A percentile compares a stretch with the other conserved stretches of the same genome.
These are phyloP conservation scores for Calonectria pauciramosa DNA, from an alignment of 2,329 filamentous ascomycete species.

Conservation along the genomic window DNA sequence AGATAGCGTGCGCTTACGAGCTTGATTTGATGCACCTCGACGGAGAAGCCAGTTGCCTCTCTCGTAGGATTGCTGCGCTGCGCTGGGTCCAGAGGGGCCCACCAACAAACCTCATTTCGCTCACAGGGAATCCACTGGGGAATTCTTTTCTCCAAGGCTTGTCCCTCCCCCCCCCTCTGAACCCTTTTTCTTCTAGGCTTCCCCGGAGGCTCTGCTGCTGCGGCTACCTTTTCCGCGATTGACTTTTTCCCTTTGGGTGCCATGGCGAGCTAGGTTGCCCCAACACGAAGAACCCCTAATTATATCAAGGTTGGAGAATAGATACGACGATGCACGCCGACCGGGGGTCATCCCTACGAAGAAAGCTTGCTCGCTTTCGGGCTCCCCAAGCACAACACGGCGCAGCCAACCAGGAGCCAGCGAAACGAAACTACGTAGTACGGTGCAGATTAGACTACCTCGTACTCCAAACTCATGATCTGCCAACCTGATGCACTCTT, in stretches of 20 bases:
- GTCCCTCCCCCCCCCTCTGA: neutral
- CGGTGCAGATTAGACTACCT: constrained; percentile 6
- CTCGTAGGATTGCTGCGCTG: neutral
- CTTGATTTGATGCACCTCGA: constrained; percentile 9
- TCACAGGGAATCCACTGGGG: neutral
- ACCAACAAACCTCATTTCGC: constrained; percentile 6
- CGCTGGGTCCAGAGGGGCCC: neutral
- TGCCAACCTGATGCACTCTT: neutral
- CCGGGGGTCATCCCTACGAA: constrained; percentile 1
- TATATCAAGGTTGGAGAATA: neutral
- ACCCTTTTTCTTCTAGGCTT: neutral
- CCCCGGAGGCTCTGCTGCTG: constrained; percentile 28
- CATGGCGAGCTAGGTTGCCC: neutral
- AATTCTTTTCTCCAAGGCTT: neutral
- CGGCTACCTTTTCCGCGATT: neutral
- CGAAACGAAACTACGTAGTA: constrained; percentile 23
- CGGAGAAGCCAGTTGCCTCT: neutral
- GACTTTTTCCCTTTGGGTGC: neutral
- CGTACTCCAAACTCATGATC: constrained; percentile 18
- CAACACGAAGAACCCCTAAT: constrained; percentile 10
- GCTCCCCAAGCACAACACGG: neutral
- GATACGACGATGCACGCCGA: neutral
- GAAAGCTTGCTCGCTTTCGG: neutral
- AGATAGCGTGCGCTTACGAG: constrained; percentile 20
- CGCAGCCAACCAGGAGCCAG: constrained; percentile 2